Conservation (phyloP, 305 asterid genomes). For the Rubia tinctorum region DNA sequence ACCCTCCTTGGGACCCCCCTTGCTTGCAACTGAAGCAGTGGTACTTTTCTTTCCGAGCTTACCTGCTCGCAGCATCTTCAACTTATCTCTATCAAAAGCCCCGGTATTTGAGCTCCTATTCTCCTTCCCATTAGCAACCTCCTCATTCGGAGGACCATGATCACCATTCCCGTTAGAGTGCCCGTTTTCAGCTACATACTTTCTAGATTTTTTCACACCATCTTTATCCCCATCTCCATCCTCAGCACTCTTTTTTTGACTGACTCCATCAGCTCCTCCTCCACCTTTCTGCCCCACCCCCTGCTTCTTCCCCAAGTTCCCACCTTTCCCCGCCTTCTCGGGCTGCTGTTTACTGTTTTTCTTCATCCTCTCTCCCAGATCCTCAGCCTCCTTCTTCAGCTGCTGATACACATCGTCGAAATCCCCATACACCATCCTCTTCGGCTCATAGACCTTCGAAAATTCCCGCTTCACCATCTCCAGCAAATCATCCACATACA, state of each 20-base stretch:
- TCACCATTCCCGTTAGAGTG: constrained; percentile 35
- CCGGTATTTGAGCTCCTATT: constrained; percentile 50
- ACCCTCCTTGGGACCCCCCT: constrained; percentile 56
- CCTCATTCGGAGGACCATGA: constrained; percentile 34
- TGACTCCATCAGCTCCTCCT: constrained; percentile 47
- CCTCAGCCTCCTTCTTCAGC: constrained; percentile 91
- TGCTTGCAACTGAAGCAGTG: constrained; percentile 34
- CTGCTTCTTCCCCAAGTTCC: constrained; percentile 61
- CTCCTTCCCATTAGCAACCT: constrained; percentile 54
- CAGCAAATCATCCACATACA: constrained; percentile 87
- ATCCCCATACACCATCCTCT: constrained; percentile 57
- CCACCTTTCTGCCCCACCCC: constrained; percentile 64
- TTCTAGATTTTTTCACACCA: constrained; percentile 33
- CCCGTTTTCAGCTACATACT: constrained; percentile 47
- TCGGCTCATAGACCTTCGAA: constrained; percentile 67
- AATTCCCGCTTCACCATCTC: constrained; percentile 79
- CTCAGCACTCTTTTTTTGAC: constrained; percentile 64
- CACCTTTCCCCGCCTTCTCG: constrained; percentile 41
- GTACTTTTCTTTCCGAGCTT: constrained; percentile 76
- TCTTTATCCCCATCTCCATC: constrained; percentile 65
- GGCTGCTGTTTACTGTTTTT: constrained; percentile 55
- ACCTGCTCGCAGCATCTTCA: constrained; percentile 67
- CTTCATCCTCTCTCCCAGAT: constrained; percentile 88
- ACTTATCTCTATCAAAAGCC: constrained; percentile 90
- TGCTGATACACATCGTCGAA: constrained; percentile 74